Conservation (phyloP, 306 rosid genomes). For the Pyrus pyrifolia region DNA sequence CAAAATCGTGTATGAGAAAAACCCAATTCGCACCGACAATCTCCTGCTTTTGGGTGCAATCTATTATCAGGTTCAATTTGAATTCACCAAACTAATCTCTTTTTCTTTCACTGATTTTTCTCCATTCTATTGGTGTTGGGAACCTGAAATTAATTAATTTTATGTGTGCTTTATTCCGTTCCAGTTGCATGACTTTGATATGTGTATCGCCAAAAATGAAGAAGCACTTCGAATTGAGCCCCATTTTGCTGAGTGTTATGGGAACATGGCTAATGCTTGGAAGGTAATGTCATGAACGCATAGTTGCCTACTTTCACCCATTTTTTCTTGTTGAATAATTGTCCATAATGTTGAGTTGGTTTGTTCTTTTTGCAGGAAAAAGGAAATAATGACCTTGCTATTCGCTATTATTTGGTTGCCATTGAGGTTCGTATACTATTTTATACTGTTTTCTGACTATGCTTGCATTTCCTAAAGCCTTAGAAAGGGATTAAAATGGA, state of each 20-base stretch:
- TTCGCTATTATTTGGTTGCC: constrained; percentile 75
- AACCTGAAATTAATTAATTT: background rate
- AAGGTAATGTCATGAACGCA: constrained; percentile 40
- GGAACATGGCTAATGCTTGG: constrained; percentile 99
- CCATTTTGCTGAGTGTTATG: constrained; percentile 93
- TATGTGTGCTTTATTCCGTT: background rate
- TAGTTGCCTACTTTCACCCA: background rate
- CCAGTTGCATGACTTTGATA: constrained; percentile 92
- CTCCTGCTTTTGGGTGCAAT: constrained; percentile 91
- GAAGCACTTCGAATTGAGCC: constrained; percentile 89
- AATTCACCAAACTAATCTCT: background rate
- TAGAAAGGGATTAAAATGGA: background rate
- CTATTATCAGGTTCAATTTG: constrained; percentile 68
- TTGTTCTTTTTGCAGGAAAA: constrained; percentile 37
- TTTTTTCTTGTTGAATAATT: background rate
- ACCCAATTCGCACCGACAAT: constrained; percentile 81
- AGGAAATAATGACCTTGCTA: constrained; percentile 54
- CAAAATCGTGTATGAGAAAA: constrained; percentile 71
- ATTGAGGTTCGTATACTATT: constrained; percentile 65
- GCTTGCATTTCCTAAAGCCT: background rate
- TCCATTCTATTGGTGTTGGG: background rate
- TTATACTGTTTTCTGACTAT: background rate
- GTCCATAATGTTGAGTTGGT: background rate
- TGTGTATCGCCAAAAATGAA: constrained; percentile 89
- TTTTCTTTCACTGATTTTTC: background rate